Conservation (phyloP, 106 monocot genomes). For the Dendrobium nobile region DNA sequence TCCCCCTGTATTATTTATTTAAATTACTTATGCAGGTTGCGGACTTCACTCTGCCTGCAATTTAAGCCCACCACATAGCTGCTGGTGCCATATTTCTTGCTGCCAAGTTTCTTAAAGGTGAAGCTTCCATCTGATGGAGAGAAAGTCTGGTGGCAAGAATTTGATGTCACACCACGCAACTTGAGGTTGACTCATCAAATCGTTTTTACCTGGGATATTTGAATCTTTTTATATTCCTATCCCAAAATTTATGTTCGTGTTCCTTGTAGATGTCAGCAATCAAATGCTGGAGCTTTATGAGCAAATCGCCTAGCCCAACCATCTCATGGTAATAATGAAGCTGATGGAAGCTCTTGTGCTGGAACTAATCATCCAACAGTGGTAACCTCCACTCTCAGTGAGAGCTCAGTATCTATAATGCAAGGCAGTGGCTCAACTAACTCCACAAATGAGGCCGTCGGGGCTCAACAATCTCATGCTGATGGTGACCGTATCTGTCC, state of each 20-base stretch:
- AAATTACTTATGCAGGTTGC: slow-evolving; percentile 56
- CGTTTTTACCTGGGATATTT: neutral
- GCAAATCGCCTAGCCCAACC: slow-evolving; percentile 61
- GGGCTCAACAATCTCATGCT: neutral
- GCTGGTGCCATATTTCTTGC: slow-evolving; percentile 95
- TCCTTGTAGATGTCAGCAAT: slow-evolving; percentile 85
- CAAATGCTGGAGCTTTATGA: slow-evolving; percentile 98
- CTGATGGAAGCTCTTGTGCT: slow-evolving; percentile 53
- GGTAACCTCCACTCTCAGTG: slow-evolving; percentile 13
- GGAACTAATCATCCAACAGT: slow-evolving; percentile 35
- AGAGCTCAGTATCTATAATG: neutral
- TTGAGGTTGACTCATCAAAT: slow-evolving; percentile 53
- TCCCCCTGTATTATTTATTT: slow-evolving; percentile 15
- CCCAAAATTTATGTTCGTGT: neutral
- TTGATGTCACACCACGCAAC: no score
- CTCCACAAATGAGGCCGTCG: neutral
- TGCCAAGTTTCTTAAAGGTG: slow-evolving; percentile 95
- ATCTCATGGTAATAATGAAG: slow-evolving; percentile 48
- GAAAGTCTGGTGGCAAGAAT: no score
- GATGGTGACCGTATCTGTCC: neutral
- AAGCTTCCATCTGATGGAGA: slow-evolving; percentile 93
- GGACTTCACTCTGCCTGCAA: slow-evolving; percentile 94
- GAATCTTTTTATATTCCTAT: neutral
- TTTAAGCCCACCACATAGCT: slow-evolving; percentile 97
- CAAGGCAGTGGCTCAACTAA: neutral